Evolutionary conservation across 116 monocot genomes (phyloP), one percentile per base, ranked within the genome.

Genomic region (Trichopus zeylanicus): DNA sequence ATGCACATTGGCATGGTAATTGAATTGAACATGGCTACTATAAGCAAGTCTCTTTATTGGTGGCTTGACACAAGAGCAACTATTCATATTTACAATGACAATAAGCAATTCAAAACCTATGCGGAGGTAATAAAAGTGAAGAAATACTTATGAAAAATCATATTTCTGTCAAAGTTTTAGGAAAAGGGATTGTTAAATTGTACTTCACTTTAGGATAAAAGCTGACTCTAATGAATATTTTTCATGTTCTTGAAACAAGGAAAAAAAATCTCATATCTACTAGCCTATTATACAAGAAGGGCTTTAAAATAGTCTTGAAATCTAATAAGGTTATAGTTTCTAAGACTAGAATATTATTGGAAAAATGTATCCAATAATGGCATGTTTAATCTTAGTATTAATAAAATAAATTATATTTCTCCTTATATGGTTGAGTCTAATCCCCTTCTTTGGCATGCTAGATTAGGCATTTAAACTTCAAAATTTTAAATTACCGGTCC

Each of bases 351-450:
- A 12, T 60, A 0, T 68, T 51, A 28, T 32, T 68, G 3, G 49
- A 51, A 26, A 68, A 68, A 28, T 1, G 30, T 5, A 59, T 35
- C 25, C 29, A 19, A 51, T 51, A 22, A 63, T 63, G 63, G 51
- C 0, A 63, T 63, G 48, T 39, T 29, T 26, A 66, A 56, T 15
- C 21, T 66, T 5, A 42, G 55, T 57, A 56, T 66, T 56, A 22
- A 57, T 57, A 33, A 24, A 55, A 34, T 34, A 5, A 62, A 52
- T 47, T 10, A 2, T 47, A 47, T 3, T 56, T 66, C 29, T 56
- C 6, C 46, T 48, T 58, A 57, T 48, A 67, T 57, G 39, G 8
- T 67, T 46, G 31, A 57, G 8, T 67, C 67, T 16, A n/a, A n/a
- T n/a, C 22, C 20, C 24, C 18, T 1, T 31, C 13, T 67, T 16